phyloP scores from a whole-genome alignment of 352 stramenopile species.

The Phytophthora constricta region DNA sequence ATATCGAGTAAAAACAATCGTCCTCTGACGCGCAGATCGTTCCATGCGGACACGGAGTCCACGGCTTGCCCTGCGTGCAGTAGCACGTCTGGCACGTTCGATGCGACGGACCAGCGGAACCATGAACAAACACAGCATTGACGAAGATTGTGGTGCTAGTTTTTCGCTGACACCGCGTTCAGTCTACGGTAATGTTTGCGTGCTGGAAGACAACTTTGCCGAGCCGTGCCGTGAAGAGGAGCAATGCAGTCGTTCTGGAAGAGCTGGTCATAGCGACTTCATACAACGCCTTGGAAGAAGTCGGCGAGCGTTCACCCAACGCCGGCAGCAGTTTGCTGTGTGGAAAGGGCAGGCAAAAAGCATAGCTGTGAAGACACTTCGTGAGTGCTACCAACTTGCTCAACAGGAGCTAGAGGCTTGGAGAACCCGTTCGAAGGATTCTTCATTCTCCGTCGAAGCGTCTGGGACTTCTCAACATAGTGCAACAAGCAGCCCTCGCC shows the following conservation, averaged over 20 bases:
- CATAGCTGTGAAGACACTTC: conserved; percentile 17
- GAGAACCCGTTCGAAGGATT: conserved; percentile 10
- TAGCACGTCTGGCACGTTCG: not conserved
- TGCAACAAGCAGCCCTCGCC: not conserved
- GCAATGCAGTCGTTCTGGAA: not conserved
- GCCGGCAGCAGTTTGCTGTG: conserved; percentile 18
- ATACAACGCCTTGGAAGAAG: conserved; percentile 5
- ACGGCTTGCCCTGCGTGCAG: not conserved
- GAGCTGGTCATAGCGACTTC: not conserved
- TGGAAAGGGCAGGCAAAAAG: conserved; percentile 22
- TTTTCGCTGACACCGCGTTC: not conserved
- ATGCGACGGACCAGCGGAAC: conserved; percentile 7
- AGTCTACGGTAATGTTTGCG: conserved; percentile 1
- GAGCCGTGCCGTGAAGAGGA: conserved; percentile 2
- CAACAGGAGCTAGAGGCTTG: conserved; percentile 17
- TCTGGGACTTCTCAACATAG: not conserved
- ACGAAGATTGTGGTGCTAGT: not conserved
- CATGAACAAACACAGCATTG: conserved; percentile 5
- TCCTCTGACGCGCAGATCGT: not conserved
- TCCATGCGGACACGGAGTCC: conserved; percentile 9
- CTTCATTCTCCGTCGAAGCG: not conserved
- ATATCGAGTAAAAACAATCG: no score
- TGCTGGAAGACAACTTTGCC: conserved; percentile 17
- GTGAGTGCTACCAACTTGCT: conserved; percentile 26
- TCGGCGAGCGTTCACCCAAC: conserved; percentile 2